These are phyloP conservation scores for Mortierella sp. DNA, from an alignment of 371 early-diverging fungal genomes.

Conservation along the genomic window DNA sequence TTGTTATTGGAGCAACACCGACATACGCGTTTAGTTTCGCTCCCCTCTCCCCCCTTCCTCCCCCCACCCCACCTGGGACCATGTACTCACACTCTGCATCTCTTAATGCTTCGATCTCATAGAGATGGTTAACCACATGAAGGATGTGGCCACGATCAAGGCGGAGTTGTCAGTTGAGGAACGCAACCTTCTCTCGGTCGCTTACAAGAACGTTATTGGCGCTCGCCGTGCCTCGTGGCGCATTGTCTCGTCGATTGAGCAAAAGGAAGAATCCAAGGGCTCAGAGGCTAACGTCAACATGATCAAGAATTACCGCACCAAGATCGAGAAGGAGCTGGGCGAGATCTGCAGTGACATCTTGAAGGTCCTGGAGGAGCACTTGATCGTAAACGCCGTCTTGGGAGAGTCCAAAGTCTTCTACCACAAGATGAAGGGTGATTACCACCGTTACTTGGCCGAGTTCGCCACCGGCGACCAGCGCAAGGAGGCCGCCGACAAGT, in stretches of 20 bases:
- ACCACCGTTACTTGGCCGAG: slow-evolving; percentile 99
- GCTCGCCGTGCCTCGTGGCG: slow-evolving; percentile 99
- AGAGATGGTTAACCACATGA: slow-evolving; percentile 98
- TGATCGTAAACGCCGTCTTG: slow-evolving; percentile 87
- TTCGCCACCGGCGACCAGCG: slow-evolving; percentile 90
- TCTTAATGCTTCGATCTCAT: background rate
- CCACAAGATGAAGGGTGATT: slow-evolving; percentile 99
- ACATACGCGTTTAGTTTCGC: too few relatives aligned
- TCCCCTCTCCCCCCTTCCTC: too few relatives aligned
- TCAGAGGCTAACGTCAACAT: slow-evolving; percentile 84
- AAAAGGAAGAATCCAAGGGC: slow-evolving; percentile 96
- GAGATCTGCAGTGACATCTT: slow-evolving; percentile 97
- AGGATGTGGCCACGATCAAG: slow-evolving; percentile 78
- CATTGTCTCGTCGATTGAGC: slow-evolving; percentile 98
- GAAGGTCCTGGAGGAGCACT: slow-evolving; percentile 86
- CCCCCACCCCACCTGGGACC: too few relatives aligned
- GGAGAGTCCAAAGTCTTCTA: slow-evolving; percentile 99
- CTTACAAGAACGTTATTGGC: slow-evolving; percentile 99
- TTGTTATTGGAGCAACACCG: too few relatives aligned
- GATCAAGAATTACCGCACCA: slow-evolving; percentile 91
- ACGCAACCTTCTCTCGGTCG: slow-evolving; percentile 98
- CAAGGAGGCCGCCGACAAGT: slow-evolving; percentile 86
- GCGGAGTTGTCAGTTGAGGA: slow-evolving; percentile 95
- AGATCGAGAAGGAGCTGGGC: slow-evolving; percentile 94
- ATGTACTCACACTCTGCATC: too few relatives aligned